Percentiles rank a stretch among this genome's conserved stretches.
Conservation (phyloP, 768 basidiomycete species). For the Pilatotrama ljubarskyi region DNA sequence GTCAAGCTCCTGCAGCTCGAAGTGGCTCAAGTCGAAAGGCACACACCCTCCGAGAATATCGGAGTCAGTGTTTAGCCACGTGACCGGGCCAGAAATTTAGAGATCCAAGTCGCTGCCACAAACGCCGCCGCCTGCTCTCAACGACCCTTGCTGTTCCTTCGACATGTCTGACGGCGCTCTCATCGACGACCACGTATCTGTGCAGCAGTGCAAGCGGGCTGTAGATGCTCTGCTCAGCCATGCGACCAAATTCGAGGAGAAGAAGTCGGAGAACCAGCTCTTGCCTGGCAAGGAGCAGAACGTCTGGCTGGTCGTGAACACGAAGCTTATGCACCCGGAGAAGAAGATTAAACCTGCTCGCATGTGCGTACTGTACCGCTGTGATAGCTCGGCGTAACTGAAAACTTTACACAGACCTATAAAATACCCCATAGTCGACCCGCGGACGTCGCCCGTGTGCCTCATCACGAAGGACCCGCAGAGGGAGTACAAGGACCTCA, state of each 20-base stretch:
- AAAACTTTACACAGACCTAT: slow-evolving; percentile 52
- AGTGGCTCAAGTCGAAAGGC: no score
- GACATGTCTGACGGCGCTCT: slow-evolving; percentile 32
- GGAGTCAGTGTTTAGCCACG: background rate
- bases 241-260: slow-evolving; percentile 59
- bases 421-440: slow-evolving; percentile 81
- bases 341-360: slow-evolving; percentile 78
- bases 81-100: slow-evolving; percentile 7
- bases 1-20: no score
- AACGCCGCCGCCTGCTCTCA: background rate
- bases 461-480: slow-evolving; percentile 96
- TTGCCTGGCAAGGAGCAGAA: slow-evolving; percentile 77
- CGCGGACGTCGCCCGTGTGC: slow-evolving; percentile 77
- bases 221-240: slow-evolving; percentile 77
- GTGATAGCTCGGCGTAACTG: background rate
- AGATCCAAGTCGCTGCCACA: background rate
- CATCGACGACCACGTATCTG: slow-evolving; percentile 70
- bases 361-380: slow-evolving; percentile 60
- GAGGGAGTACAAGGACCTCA: slow-evolving; percentile 91
- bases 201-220: slow-evolving; percentile 74
- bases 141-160: background rate
- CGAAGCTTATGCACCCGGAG: slow-evolving; percentile 77
- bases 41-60: background rate
- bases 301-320: slow-evolving; percentile 86
- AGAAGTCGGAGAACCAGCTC: slow-evolving; percentile 73